A percentile compares a stretch with the other conserved stretches of the same genome.
Conservation (phyloP, 441 rosid genomes). For the Rhodomyrtus psidioides region DNA sequence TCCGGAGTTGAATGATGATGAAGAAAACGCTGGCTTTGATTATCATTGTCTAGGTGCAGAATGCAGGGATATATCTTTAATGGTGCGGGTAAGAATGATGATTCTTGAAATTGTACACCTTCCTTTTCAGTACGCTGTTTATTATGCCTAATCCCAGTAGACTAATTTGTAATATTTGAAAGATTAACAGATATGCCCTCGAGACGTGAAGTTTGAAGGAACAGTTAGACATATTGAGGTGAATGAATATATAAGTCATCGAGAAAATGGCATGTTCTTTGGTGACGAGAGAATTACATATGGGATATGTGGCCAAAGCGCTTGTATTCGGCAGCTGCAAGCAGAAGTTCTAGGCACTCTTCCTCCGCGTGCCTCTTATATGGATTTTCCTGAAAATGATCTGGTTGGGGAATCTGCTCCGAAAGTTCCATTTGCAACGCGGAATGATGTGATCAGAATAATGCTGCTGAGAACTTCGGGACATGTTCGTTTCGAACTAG, state of each 20-base stretch:
- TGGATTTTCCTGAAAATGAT: conserved; percentile 24
- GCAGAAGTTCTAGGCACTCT: conserved; percentile 55
- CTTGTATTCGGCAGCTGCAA: conserved; percentile 49
- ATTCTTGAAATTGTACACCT: conserved; percentile 4
- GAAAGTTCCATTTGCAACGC: conserved; percentile 28
- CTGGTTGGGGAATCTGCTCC: conserved; percentile 21
- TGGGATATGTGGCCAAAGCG: conserved; percentile 15
- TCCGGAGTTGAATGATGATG: conserved; percentile 18
- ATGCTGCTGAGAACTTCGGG: conserved; percentile 65
- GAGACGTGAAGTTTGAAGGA: conserved; percentile 63
- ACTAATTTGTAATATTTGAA: conserved; percentile 30
- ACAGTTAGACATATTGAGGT: conserved; percentile 55
- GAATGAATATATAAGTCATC: conserved; percentile 37
- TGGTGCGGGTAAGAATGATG: conserved; percentile 62
- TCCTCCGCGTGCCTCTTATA: conserved; percentile 42
- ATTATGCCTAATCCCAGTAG: not conserved
- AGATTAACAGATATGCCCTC: conserved; percentile 77
- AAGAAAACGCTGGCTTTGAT: conserved; percentile 19
- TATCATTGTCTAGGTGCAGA: conserved; percentile 69
- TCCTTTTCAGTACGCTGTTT: too few relatives aligned
- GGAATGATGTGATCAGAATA: conserved; percentile 39
- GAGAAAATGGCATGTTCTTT: conserved; percentile 18
- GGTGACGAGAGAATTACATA: conserved; percentile 12
- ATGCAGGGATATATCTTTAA: conserved; percentile 46
- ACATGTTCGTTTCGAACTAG: conserved; percentile 37